Evolutionary conservation across 768 basidiomycete species (phyloP), one percentile per base, ranked within the genome.

Genomic region (Podaxis mareebaensis): DNA sequence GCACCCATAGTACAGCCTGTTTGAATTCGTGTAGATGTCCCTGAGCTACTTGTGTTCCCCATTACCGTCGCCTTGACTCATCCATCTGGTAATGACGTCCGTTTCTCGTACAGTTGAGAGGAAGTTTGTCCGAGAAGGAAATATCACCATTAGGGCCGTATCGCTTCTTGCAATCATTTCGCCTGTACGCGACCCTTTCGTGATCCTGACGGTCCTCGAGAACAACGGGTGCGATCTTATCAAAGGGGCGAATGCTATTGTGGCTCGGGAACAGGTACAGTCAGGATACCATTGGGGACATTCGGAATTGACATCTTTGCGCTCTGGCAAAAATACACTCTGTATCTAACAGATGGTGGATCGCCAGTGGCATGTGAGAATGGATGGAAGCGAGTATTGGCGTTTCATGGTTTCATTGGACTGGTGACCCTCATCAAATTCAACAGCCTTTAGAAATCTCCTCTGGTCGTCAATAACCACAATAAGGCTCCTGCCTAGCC

Each of bases 401-500:
- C 7, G 36, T 56, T 40, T 39, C 46, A 51, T 33, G 46, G 33
- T 11, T 59, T 24, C 11, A 59, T 8, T 46, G 22, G 33, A 53
- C 52, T 52, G 49, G 20, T 11, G 46, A 38, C 52, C 49, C n/a
- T n/a, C 36, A 60, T 66, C 71, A 89, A 70, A 85, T 22, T 56
- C 66, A 53, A 75, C 71, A 10, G 76, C 76, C 6, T 70, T 65
- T 4, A 84, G 67, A 17, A 89, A 73, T 39, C 79, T 75, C 65
- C 91, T 81, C 13, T 77, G 71, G 64, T 82, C 77, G 65, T 86
- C 85, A 38, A 93, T 80, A 17, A 77, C 72, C 26, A 93, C 72
- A 12, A 75, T 76, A 46, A 92, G 72, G 2, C 85, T 81, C 26
- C 75, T 80, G 7, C 81, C 84, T 12, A 70, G 59, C 74, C 74